Percentiles rank a stretch among this genome's conserved stretches.
Conservation (phyloP, 306 rosid species). For the Sindora glabra region DNA sequence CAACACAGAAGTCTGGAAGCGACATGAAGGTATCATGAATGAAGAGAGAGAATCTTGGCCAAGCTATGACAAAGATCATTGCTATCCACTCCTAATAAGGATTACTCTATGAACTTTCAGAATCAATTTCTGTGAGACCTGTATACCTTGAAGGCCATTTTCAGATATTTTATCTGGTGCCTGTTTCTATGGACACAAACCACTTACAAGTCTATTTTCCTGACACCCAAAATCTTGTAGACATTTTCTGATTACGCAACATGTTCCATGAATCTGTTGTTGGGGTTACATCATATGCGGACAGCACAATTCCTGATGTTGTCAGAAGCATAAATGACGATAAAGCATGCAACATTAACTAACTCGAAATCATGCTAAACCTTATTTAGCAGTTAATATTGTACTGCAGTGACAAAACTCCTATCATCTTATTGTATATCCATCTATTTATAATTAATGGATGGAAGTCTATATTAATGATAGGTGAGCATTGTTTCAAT, state of each 20-base stretch:
- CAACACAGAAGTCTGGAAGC: constrained; percentile 59
- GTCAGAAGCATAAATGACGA: constrained; percentile 3
- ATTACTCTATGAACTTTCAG: constrained; percentile 42
- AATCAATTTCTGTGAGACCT: background rate
- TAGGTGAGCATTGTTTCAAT: background rate
- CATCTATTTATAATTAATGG: constrained; percentile 5
- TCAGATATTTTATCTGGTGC: background rate
- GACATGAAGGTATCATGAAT: constrained; percentile 44
- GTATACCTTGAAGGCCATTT: background rate
- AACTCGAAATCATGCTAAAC: background rate
- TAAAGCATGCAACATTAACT: background rate
- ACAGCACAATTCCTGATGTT: background rate
- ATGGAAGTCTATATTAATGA: constrained; percentile 3
- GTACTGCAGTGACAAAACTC: constrained; percentile 5
- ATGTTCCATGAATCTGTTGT: constrained; percentile 11
- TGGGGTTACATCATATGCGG: constrained; percentile 22
- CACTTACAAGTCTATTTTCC: constrained; percentile 11
- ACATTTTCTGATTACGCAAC: constrained; percentile 4
- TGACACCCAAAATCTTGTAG: constrained; percentile 22
- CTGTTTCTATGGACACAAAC: constrained; percentile 14
- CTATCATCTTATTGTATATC: background rate
- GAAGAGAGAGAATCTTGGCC: constrained; percentile 57
- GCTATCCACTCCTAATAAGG: constrained; percentile 67
- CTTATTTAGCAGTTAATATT: background rate
- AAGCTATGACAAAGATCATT: constrained; percentile 61